Percentiles rank a stretch among this genome's conserved stretches.
Evolutionary conservation across 1,139 yeast species (phyloP).

Genomic region (Pichia sp.): DNA sequence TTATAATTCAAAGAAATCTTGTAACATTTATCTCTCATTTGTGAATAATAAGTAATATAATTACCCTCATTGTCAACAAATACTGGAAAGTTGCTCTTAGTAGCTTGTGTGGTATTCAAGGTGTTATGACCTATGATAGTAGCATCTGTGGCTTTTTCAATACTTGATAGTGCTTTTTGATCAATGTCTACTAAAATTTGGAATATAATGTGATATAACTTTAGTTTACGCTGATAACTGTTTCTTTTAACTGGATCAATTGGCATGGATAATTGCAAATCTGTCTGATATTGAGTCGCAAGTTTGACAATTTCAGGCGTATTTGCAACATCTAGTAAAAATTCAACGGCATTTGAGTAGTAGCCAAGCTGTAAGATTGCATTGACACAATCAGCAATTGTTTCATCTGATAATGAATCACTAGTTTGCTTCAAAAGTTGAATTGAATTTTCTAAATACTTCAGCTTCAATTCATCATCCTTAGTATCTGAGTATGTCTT

Average conservation of each 20-base stretch:
- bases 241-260: constrained; percentile 22
- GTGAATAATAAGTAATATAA: constrained; percentile 47
- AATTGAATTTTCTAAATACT: constrained; percentile 68
- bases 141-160: constrained; percentile 34
- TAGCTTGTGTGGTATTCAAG: constrained; percentile 3
- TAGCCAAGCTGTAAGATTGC: constrained; percentile 74
- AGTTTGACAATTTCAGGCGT: constrained; percentile 56
- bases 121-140: constrained; percentile 12
- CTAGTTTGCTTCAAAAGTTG: constrained; percentile 74
- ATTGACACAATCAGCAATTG: constrained; percentile 70
- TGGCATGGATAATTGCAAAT: constrained; percentile 29
- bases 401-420: constrained; percentile 64
- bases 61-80: constrained; percentile 28
- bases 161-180: constrained; percentile 50
- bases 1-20: constrained; percentile 63
- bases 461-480: constrained; percentile 58
- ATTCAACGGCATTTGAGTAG: constrained; percentile 81
- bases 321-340: constrained; percentile 69
- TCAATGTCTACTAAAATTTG: constrained; percentile 68
- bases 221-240: constrained; percentile 35
- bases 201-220: constrained; percentile 69
- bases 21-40: constrained; percentile 66
- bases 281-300: constrained; percentile 48
- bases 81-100: constrained; percentile 14
- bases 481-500: constrained; percentile 61